phyloP scores from a whole-genome alignment of 805 yeast genomes.

The Ascoidea asiatica region DNA sequence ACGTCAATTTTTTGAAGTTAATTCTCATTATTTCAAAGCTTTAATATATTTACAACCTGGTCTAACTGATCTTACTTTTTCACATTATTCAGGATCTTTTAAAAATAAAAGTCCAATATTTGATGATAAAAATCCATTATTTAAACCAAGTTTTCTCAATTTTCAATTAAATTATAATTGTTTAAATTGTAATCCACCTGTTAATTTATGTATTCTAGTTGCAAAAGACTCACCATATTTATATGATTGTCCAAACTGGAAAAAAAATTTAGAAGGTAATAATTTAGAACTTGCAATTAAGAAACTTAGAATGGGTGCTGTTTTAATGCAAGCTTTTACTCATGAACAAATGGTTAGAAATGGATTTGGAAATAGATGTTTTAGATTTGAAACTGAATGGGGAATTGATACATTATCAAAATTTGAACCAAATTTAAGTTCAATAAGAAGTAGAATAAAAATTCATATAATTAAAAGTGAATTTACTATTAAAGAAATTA shows the following conservation, averaged over 20 bases:
- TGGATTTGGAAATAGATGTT: slow-evolving; percentile 69
- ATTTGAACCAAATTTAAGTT: slow-evolving; percentile 22
- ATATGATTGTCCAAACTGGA: slow-evolving; percentile 57
- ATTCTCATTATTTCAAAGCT: slow-evolving; percentile 61
- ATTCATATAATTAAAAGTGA: slow-evolving; percentile 66
- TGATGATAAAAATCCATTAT: slow-evolving; percentile 1
- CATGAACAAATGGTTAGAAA: slow-evolving; percentile 74
- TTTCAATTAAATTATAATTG: slow-evolving; percentile 38
- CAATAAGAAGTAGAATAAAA: slow-evolving; percentile 48
- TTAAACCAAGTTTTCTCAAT: slow-evolving; percentile 7
- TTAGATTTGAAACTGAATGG: slow-evolving; percentile 60
- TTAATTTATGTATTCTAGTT: slow-evolving; percentile 67
- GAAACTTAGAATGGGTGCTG: slow-evolving; percentile 69
- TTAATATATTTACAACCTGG: slow-evolving; percentile 60
- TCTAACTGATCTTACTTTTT: slow-evolving; percentile 40
- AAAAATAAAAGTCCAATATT: slow-evolving; percentile 19
- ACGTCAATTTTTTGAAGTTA: slow-evolving; percentile 56
- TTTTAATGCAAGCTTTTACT: slow-evolving; percentile 86
- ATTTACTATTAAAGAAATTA: slow-evolving; percentile 53
- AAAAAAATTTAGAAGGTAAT: slow-evolving; percentile 40
- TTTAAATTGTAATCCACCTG: slow-evolving; percentile 49
- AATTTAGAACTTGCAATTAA: slow-evolving; percentile 54
- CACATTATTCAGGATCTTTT: slow-evolving; percentile 26
- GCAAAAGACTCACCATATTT: slow-evolving; percentile 62
- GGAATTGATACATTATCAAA: slow-evolving; percentile 36